These are phyloP conservation scores for Coemansia guatemalensis DNA, from an alignment of 192 early-diverging fungal species.

Conservation along the genomic window DNA sequence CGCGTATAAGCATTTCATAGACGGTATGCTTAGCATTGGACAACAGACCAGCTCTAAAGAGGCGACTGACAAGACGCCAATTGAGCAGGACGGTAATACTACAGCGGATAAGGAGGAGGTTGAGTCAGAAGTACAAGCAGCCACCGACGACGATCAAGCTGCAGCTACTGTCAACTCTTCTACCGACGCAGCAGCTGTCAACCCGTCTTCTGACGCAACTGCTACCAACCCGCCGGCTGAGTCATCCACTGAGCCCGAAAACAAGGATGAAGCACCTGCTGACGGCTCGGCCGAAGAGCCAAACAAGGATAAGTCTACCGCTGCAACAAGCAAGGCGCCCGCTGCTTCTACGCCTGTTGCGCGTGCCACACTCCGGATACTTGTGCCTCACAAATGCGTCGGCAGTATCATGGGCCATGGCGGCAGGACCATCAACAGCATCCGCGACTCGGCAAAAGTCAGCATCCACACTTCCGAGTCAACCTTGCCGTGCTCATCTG, in stretches of 20 bases:
- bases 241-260: neutral
- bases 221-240: neutral
- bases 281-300: slow-evolving; percentile 1
- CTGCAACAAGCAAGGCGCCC: neutral
- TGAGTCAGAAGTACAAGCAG: too few species aligned
- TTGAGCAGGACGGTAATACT: too few species aligned
- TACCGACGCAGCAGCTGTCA: neutral
- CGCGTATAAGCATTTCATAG: slow-evolving; percentile 29
- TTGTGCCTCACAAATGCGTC: slow-evolving; percentile 53
- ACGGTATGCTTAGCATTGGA: slow-evolving; percentile 29
- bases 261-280: slow-evolving; percentile 1
- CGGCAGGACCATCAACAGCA: slow-evolving; percentile 49
- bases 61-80: neutral
- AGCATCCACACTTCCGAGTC: slow-evolving; percentile 50
- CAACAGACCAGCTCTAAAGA: slow-evolving; percentile 3
- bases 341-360: neutral
- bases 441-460: slow-evolving; percentile 36
- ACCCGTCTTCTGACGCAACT: slow-evolving; percentile 1
- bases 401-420: slow-evolving; percentile 56
- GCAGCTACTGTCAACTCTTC: neutral
- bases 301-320: slow-evolving; percentile 8
- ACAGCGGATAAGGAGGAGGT: too few species aligned
- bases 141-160: neutral
- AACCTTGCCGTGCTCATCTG: slow-evolving; percentile 39
- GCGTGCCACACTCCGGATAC: slow-evolving; percentile 34